Evolutionary conservation across 768 basidiomycete species (phyloP), one percentile per base, ranked within the genome.

Genomic region (Leucocoprinus sp.): DNA sequence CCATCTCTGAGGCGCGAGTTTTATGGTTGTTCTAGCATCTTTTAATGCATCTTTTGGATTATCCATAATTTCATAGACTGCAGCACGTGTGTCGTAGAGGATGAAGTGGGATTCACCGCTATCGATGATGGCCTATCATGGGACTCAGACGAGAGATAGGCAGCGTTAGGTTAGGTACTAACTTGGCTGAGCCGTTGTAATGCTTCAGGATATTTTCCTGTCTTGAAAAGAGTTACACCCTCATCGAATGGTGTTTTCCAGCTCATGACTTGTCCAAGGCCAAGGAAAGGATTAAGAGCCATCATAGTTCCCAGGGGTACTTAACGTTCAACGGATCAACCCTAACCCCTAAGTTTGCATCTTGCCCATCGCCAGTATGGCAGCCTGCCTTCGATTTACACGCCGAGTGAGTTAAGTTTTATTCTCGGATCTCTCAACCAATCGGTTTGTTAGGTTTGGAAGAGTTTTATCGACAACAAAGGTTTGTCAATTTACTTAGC

Each of bases 71-170:
- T 83, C 77, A 54, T 80, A 72, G 4, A 78, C 74, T 0, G 81
- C 81, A 0, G 89, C 84, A 12, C 90, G 78, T 22, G 83, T 85
- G 54, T 92, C 90, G 49, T 78, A 81, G 8, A 88, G 63, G 24
- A 66, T 62, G 55, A 69, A 72, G 37, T 67, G 62, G 11, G 61
- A 59, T 11, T 65, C 64, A 9, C 64, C 67, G 9, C 71, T 72
- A 11, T 61, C 51, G 27, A 64, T 59, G 23, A 78, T 64, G 9
- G 82, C 78, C 82, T 87, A 52, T 41, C 33, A 18, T 35, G 12
- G 40, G 5, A 17, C 14, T 49, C 3, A 17, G 47, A 19, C 21
- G 19, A 5, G 17, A 37, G 2, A 28, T 17, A 34, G 18, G 29
- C 34, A 37, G 15, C 7, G 24, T 5, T 2, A 19, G 24, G 17